Evolutionary conservation across 345 rosid genomes (phyloP), one percentile per base, ranked within the genome.

Genomic region (Salix koriyanagi): DNA sequence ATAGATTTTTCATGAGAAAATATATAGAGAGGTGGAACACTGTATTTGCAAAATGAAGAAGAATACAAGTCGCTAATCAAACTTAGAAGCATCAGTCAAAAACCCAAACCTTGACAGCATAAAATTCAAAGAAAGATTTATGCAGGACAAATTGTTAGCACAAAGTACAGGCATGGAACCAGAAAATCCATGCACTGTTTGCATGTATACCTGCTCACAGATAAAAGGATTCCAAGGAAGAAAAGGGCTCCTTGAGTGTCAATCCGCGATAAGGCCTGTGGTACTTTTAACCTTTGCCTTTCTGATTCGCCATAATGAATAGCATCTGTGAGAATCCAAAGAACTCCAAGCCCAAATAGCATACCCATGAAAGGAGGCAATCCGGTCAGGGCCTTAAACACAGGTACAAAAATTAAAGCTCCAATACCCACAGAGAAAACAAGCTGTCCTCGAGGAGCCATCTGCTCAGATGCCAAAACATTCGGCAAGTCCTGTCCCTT

Each of bases 331-430:
- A 94, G 89, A 84, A 92, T 86, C 98, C 98, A 94, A 21, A 94
- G 97, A 77, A 92, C 97, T 85, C 98, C 98, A 36, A 94, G 98
- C 62, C 98, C 97, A 26, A 94, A 86, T 78, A 94, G 88, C 81
- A 94, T 90, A 28, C 98, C 98, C 95, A 94, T 90, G 87, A 79
- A 92, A 65, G 98, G 98, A 87, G 98, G 98, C 84, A 94, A 83
- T 77, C 98, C 97, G 37, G 98, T 94, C 56, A 94, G 79, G 82
- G 97, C 88, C 85, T 91, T 94, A 81, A 94, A 94, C 69, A 94
- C 89, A 6, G 98, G 97, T 84, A 94, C 97, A 87, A 91, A 94
- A 44, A 92, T 72, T 79, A 94, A 81, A 72, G 98, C 98, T 46
- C 98, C 98, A 48, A 94, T 44, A 69, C 97, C 98, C 75, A 91